phyloP scores from a whole-genome alignment of 257 asterid genomes.

The Solanum stenotomum region DNA sequence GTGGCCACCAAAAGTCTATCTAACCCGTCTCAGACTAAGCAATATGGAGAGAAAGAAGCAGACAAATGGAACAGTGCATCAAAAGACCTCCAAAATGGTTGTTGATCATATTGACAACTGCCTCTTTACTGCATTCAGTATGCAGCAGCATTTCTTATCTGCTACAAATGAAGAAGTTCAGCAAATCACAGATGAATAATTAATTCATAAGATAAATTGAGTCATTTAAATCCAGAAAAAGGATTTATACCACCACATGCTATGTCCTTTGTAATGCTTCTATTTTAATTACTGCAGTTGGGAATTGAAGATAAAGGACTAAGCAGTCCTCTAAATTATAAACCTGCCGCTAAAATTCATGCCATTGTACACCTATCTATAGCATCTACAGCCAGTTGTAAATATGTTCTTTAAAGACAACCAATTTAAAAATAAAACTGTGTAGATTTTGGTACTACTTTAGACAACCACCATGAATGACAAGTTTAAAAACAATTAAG shows the following conservation, averaged over 20 bases:
- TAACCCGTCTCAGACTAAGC: constrained; percentile 27
- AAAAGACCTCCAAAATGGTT: constrained; percentile 5
- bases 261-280: neutral
- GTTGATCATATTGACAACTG: constrained; percentile 6
- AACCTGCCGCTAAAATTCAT: neutral
- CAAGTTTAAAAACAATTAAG: neutral
- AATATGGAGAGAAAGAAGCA: constrained; percentile 5
- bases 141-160: constrained; percentile 10
- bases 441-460: neutral
- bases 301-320: neutral
- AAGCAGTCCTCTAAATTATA: neutral
- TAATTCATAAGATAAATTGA: neutral
- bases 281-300: neutral
- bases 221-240: neutral
- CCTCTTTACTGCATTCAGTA: constrained; percentile 4
- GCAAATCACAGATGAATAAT: constrained; percentile 4
- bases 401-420: neutral
- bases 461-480: neutral
- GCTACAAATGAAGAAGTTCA: constrained; percentile 4
- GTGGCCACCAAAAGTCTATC: constrained; percentile 8
- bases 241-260: neutral
- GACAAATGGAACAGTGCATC: neutral
- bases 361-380: neutral
- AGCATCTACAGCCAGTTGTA: neutral
- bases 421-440: neutral